Percentiles rank a stretch among this genome's conserved stretches.
phyloP scores from a whole-genome alignment of 371 early-diverging fungal genomes.

The Entomophthora muscae region DNA sequence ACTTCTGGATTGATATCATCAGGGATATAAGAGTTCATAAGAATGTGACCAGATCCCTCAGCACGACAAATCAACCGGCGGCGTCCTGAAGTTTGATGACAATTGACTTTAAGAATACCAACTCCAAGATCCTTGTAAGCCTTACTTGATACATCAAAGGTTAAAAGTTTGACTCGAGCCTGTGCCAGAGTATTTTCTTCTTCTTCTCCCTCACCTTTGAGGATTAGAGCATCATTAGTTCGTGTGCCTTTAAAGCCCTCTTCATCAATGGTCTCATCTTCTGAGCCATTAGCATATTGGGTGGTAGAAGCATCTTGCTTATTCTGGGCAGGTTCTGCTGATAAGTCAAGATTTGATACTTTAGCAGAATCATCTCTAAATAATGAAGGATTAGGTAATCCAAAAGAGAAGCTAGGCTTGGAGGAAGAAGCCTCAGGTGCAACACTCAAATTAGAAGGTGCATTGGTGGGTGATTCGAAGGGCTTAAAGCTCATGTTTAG shows the following conservation, averaged over 20 bases:
- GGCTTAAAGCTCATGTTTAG: neutral
- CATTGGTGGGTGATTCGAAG: neutral
- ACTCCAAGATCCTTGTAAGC: neutral
- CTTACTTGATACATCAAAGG: neutral
- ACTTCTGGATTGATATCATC: neutral
- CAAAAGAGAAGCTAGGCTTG: neutral
- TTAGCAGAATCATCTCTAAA: neutral
- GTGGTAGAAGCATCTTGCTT: neutral
- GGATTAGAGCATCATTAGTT: conserved; percentile 1
- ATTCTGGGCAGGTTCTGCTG: neutral
- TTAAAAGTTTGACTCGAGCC: neutral
- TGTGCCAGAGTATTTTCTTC: neutral
- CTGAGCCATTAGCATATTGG: neutral
- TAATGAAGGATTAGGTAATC: neutral
- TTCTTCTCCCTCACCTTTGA: neutral
- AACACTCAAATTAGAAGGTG: neutral
- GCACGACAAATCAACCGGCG: neutral
- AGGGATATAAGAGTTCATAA: conserved; percentile 1
- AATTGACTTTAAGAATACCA: neutral
- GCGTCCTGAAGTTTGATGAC: neutral
- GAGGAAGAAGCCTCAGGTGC: neutral
- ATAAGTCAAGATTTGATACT: neutral
- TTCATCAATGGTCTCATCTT: neutral
- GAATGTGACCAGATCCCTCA: neutral
- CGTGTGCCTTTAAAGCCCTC: neutral